Evolutionary conservation across 306 rosid genomes (phyloP).

Genomic region (Lathyrus sativus): DNA sequence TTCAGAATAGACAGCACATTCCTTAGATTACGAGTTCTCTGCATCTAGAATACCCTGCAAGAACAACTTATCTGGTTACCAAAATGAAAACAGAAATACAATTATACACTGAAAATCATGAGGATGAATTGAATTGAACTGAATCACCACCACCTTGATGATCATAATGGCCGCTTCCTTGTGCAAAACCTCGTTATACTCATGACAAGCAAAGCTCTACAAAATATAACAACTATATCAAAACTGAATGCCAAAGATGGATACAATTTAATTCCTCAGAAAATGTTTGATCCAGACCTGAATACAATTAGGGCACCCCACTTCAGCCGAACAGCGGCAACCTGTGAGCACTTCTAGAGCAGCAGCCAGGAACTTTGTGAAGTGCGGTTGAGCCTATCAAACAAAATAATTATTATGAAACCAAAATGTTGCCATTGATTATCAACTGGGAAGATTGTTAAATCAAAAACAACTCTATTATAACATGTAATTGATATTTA

Average conservation of each 20-base stretch:
- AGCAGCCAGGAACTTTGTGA: slow-evolving; percentile 65
- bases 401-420: slow-evolving; percentile 18
- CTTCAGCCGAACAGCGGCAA: slow-evolving; percentile 62
- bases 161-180: slow-evolving; percentile 85
- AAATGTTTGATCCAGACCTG: slow-evolving; percentile 55
- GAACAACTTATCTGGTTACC: slow-evolving; percentile 40
- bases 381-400: slow-evolving; percentile 71
- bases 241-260: slow-evolving; percentile 1
- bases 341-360: slow-evolving; percentile 81
- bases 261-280: background rate
- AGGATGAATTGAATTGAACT: slow-evolving; percentile 25
- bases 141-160: slow-evolving; percentile 66
- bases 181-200: slow-evolving; percentile 82
- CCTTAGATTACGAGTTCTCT: slow-evolving; percentile 42
- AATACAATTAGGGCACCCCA: slow-evolving; percentile 85
- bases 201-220: slow-evolving; percentile 78
- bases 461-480: slow-evolving; percentile 24
- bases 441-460: slow-evolving; percentile 10
- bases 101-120: slow-evolving; percentile 30
- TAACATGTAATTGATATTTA: slow-evolving; percentile 22
- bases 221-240: slow-evolving; percentile 34
- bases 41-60: slow-evolving; percentile 79
- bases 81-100: slow-evolving; percentile 24
- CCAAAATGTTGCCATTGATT: background rate
- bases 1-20: slow-evolving; percentile 13